phyloP scores from a whole-genome alignment of 1,284 basidiomycete species.

The Pseudozyma sp. region DNA sequence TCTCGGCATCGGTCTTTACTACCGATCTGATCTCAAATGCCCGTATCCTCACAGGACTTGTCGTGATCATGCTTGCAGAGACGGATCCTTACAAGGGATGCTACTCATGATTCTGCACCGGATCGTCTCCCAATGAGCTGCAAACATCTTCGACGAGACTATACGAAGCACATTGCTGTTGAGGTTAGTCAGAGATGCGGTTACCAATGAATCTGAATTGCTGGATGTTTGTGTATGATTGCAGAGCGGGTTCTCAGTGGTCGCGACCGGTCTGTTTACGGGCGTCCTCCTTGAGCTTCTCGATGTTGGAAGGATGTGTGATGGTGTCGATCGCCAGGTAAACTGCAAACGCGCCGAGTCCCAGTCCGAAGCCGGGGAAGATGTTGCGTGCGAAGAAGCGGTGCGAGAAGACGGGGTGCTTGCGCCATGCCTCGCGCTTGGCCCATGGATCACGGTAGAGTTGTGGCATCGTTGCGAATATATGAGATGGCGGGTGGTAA shows the following conservation, averaged over 20 bases:
- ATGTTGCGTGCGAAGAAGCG: slow-evolving; percentile 64
- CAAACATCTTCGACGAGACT: too few relatives aligned
- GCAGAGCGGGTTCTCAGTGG: slow-evolving; percentile 9
- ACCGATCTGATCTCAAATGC: too few relatives aligned
- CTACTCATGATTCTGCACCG: too few relatives aligned
- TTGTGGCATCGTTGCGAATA: slow-evolving; percentile 43
- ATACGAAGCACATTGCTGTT: too few relatives aligned
- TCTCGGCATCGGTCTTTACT: too few relatives aligned
- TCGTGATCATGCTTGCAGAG: too few relatives aligned
- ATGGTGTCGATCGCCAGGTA: slow-evolving; percentile 57
- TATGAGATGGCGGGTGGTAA: too few relatives aligned
- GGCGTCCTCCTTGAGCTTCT: slow-evolving; percentile 65
- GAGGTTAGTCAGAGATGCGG: too few relatives aligned
- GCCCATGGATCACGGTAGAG: slow-evolving; percentile 68
- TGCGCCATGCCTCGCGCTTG: slow-evolving; percentile 67
- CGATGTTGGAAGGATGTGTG: slow-evolving; percentile 62
- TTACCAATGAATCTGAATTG: slow-evolving; percentile 8
- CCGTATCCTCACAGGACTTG: too few relatives aligned
- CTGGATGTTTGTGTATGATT: not conserved
- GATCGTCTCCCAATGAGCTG: too few relatives aligned
- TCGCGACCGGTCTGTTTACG: slow-evolving; percentile 49
- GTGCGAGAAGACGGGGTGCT: slow-evolving; percentile 67
- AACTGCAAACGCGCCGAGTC: slow-evolving; percentile 58
- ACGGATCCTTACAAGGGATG: too few relatives aligned
- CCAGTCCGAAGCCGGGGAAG: slow-evolving; percentile 66